Evolutionary conservation across 1,284 basidiomycete genomes (phyloP), one percentile per base, ranked within the genome.

Genomic region (Irpex sp.): DNA sequence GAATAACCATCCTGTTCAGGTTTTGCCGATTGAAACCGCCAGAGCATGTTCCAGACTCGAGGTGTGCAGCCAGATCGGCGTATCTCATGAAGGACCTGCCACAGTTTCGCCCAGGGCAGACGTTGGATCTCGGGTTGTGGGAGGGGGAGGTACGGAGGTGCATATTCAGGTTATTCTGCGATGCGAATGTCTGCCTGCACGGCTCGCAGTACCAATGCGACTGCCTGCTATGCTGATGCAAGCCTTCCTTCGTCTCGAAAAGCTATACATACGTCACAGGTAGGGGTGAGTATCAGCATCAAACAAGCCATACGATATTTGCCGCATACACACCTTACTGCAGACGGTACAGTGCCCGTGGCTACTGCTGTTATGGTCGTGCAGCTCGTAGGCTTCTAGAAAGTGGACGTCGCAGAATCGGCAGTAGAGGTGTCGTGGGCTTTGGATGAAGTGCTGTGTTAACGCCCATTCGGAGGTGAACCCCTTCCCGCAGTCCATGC

Each of bases 1-100:
- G 61, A 33, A 64, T 66, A 33, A 71, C 68, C 62, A 63, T 50
- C 4, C 61, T 53, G 67, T 76, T 70, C 57, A 78, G 62, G 37
- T 62, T 56, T 1, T 60, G 58, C 55, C 75, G 72, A 19, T 70
- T 74, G 17, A 75, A 58, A 43, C 75, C 71, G 1, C 71, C 72
- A 4, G 66, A 60, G 63, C 76, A 76, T 2, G 65, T 55, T 6
- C 72, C 75, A 5, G 68, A 63, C 63, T 76, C 76, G 58, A 73
- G 67, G 63, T 76, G 76, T 15, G 68, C 66, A 15, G 73, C 60
- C 19, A 77, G 68, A 37, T 74, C 71, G n/a, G 73, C 68, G 21
- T 49, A 39, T 56, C 71, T 73, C 47, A 73, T 62, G 65, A 78
- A 77, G 2, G 63, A 55, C 17, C 61, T 58, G 9, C 33, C 58